Conservation (phyloP, 2,329 filamentous ascomycete species). For the Penicillium sclerotigenum region DNA sequence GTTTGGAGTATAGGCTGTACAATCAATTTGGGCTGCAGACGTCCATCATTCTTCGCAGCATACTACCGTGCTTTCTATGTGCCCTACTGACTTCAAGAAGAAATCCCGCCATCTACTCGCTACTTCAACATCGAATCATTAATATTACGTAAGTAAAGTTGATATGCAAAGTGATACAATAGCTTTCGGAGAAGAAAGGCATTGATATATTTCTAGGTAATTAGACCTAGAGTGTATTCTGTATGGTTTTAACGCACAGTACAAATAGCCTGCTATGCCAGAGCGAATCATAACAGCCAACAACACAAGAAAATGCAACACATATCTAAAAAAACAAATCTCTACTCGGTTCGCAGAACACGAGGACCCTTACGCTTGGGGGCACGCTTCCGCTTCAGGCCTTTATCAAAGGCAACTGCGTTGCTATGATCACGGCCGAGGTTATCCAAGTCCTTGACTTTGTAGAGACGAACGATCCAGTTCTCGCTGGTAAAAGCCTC, state of each 20-base stretch:
- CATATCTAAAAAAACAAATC: conserved; percentile 7
- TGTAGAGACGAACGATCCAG: conserved; percentile 99
- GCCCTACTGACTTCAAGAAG: not conserved
- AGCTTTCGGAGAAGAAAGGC: not conserved
- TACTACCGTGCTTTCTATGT: not conserved
- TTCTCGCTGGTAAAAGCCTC: conserved; percentile 99
- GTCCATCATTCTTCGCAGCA: conserved; percentile 5
- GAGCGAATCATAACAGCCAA: conserved; percentile 12
- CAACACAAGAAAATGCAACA: conserved; percentile 8
- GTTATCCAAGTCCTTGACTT: conserved; percentile 98
- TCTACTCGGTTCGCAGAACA: conserved; percentile 45
- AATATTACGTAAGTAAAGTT: not conserved
- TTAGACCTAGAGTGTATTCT: conserved; percentile 11
- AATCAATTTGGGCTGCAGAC: conserved; percentile 11
- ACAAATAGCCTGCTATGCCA: conserved; percentile 9
- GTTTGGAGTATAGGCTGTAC: conserved; percentile 10
- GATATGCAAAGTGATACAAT: not conserved
- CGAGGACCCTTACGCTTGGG: conserved; percentile 44
- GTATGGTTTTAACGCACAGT: conserved; percentile 7
- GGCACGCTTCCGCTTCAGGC: conserved; percentile 52
- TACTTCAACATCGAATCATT: not conserved
- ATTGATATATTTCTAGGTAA: conserved; percentile 5
- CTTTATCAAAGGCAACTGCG: conserved; percentile 53
- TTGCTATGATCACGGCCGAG: conserved; percentile 80
- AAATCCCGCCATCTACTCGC: not conserved